Percentiles rank a stretch among this genome's conserved stretches.
Evolutionary conservation across 306 rosid genomes (phyloP).

Genomic region (Herpetospermum pedunculosum): DNA sequence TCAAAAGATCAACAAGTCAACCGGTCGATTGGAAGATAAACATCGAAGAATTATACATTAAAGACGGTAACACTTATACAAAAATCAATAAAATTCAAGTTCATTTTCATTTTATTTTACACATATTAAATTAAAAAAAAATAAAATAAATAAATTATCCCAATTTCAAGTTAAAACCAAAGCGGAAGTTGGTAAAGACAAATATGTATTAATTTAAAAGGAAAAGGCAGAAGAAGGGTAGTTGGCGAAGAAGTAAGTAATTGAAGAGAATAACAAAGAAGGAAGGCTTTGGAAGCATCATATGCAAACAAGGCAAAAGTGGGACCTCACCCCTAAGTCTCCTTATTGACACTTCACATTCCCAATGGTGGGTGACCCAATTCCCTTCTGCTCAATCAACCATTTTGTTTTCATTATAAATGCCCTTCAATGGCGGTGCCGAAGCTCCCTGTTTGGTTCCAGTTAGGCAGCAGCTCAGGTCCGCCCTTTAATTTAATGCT

Average conservation of each 20-base stretch:
- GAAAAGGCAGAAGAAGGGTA: neutral
- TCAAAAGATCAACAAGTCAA: too few relatives aligned
- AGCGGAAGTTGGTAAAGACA: neutral
- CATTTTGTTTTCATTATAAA: neutral
- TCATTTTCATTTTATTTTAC: too few relatives aligned
- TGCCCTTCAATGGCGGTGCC: neutral
- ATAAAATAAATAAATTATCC: too few relatives aligned
- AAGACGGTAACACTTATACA: too few relatives aligned
- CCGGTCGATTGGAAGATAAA: too few relatives aligned
- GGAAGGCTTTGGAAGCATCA: neutral
- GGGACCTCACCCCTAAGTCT: too few relatives aligned
- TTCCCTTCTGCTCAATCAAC: neutral
- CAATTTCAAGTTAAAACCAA: too few relatives aligned
- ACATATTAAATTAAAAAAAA: too few relatives aligned
- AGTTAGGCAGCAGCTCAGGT: constrained; percentile 2
- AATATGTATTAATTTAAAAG: neutral
- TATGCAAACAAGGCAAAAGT: neutral
- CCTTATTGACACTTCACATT: neutral
- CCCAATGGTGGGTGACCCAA: neutral
- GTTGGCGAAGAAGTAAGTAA: neutral
- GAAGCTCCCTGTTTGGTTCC: neutral
- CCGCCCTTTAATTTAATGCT: neutral
- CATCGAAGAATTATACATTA: too few relatives aligned
- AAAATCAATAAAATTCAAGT: too few relatives aligned
- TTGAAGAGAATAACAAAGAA: neutral